Evolutionary conservation across 1,284 basidiomycete species (phyloP), one percentile per base, ranked within the genome.

Genomic region (Albatrellus sp.): DNA sequence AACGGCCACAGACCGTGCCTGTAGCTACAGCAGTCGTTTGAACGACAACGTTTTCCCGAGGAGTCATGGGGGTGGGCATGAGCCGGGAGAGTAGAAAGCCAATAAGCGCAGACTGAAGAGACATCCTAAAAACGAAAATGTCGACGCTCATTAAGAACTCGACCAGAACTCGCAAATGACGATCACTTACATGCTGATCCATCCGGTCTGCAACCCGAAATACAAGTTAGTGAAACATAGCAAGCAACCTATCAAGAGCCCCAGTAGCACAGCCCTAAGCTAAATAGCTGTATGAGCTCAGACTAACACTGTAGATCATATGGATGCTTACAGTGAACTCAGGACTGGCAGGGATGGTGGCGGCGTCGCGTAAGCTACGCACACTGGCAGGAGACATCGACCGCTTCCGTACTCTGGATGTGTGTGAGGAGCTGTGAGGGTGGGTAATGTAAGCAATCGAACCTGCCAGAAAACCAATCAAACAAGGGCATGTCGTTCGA

Each of bases 11-110:
- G 69, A 75, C 72, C 2, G 82, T 86, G 37, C 84, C 85, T 9
- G 89, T 93, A 4, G 93, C 91, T 2, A 93, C 92, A 0, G 94
- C 91, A 0, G 90, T 94, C 0, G 93, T 96, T 60, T 98, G 94
- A 5, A 97, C 72, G 0, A 98, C 84, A 29, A 94, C 85, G 52
- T 94, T 90, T 60, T 96, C 90, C 61, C 91, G 87, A 0, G 90
- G 77, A 9, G 81, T 83, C 29, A 97, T 73, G 0, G 87, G 81
- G 3, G 65, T 69, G 1, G 79, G 79, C 13, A 87, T 68, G 48
- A 87, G 64, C 44, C 82, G 69, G 49, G 92, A 92, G 44, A 96
- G 62, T 2, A 92, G 77, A 60, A 86, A 97, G 6, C 92, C 93
- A 30, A 98, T 82, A 24, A 98, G 70, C 14, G 90, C 86, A 1